A percentile compares a stretch with the other conserved stretches of the same genome.
phyloP scores from a whole-genome alignment of 345 rosid species.

The Gossypioides kirkii region DNA sequence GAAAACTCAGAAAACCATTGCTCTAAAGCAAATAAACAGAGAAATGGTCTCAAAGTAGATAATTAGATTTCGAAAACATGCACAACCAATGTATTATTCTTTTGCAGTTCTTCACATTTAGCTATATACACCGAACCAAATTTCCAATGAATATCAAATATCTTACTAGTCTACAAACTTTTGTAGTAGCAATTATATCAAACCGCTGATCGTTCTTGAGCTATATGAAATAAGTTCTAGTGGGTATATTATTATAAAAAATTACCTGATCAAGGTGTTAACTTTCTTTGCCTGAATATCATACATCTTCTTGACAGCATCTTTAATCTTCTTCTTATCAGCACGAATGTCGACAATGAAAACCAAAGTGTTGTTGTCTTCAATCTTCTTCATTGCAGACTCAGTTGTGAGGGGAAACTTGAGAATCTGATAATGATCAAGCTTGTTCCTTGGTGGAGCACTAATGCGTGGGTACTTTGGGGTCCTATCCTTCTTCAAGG shows the following conservation, averaged over 20 bases:
- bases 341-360: conserved; percentile 95
- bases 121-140: not conserved
- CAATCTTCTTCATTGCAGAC: conserved; percentile 92
- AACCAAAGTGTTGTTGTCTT: conserved; percentile 89
- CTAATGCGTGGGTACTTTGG: conserved; percentile 77
- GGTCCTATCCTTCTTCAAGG: conserved; percentile 66
- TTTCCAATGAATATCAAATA: not conserved
- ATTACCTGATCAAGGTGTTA: conserved; percentile 82
- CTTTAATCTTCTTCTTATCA: conserved; percentile 87
- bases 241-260: not conserved
- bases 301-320: conserved; percentile 89
- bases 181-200: not conserved
- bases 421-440: conserved; percentile 85
- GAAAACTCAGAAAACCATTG: not conserved
- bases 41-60: not conserved
- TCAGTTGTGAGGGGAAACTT: conserved; percentile 92
- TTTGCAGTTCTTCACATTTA: not conserved
- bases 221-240: not conserved
- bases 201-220: not conserved
- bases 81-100: not conserved
- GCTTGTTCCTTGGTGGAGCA: conserved; percentile 84
- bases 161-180: not conserved
- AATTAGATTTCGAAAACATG: not conserved
- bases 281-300: conserved; percentile 92
- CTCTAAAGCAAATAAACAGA: not conserved